Percentiles rank a stretch among this genome's conserved stretches.
phyloP scores from a whole-genome alignment of 2,329 filamentous ascomycete genomes.

The Alternaria sp. region DNA sequence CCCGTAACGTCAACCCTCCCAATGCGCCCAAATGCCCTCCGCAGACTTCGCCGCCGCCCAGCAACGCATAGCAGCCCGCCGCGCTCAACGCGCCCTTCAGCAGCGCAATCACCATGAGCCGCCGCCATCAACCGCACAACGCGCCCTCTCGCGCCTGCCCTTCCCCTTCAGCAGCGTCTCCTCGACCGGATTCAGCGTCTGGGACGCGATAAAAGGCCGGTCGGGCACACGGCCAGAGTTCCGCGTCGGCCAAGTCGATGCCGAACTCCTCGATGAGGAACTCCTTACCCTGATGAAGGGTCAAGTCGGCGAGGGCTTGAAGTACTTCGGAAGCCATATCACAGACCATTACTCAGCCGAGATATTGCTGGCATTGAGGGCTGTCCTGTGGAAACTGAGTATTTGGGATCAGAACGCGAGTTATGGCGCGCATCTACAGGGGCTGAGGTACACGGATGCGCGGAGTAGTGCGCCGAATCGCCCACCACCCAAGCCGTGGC shows the following conservation, averaged over 20 bases:
- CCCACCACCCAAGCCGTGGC: slow-evolving; percentile 75
- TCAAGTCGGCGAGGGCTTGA: slow-evolving; percentile 86
- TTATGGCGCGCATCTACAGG: slow-evolving; percentile 92
- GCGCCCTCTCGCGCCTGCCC: slow-evolving; percentile 50
- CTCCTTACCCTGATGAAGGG: slow-evolving; percentile 82
- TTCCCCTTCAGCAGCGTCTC: slow-evolving; percentile 67
- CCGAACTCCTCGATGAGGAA: slow-evolving; percentile 93
- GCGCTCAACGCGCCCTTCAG: slow-evolving; percentile 74
- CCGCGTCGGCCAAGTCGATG: slow-evolving; percentile 93
- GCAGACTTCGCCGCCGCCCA: slow-evolving; percentile 87
- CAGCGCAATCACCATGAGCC: slow-evolving; percentile 58
- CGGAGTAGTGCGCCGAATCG: slow-evolving; percentile 62
- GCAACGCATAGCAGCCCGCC: slow-evolving; percentile 81
- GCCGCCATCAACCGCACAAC: slow-evolving; percentile 49
- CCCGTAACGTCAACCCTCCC: slow-evolving; percentile 4
- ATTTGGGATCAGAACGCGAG: slow-evolving; percentile 97
- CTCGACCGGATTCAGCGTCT: slow-evolving; percentile 59
- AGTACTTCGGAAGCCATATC: slow-evolving; percentile 79
- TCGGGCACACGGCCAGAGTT: slow-evolving; percentile 85
- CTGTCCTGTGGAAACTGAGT: slow-evolving; percentile 88
- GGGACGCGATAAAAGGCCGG: slow-evolving; percentile 74
- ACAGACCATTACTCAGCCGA: slow-evolving; percentile 88
- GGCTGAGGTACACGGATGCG: slow-evolving; percentile 87
- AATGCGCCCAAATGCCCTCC: slow-evolving; percentile 47
- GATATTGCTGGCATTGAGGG: slow-evolving; percentile 77